Base-by-base conservation (phyloP, 176 grass and related monocot genomes). In the Ampelocalamus luodianensis region DNA sequence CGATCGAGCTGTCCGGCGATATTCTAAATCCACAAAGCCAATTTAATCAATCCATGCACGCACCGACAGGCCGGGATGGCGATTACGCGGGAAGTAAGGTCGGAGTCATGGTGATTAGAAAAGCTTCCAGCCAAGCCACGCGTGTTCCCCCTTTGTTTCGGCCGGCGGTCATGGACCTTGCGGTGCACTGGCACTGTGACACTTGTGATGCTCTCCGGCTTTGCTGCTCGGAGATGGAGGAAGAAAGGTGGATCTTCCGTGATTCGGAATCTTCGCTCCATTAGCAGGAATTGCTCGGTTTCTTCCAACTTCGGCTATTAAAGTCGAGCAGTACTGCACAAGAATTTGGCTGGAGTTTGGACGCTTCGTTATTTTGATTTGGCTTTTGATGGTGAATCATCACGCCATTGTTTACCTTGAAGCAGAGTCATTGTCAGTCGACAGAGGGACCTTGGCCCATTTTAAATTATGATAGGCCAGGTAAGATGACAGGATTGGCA, bases 51-150 rank as follows among this genome's bases (percentile, higher is more conserved):
- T 29, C 36, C 40, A 36, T 58, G 2, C 38, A 65, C 24, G 58
- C 79, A 79, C 88, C 79, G 79, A 86, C 79, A 73, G 45, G 34
- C 37, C 22, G 45, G 44, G 24, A 59, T 40, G 68, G 40, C 58
- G 22, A 67, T 48, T 43, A 82, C 65, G 79, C 40, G 62, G 59
- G 14, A 82, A 82, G 39, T 20, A 75, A 34, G 71, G 54, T 13
- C 78, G 56, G 51, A 10, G 51, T 23, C 56, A 77, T 71, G 78
- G 71, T 5, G 64, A 71, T 61, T 6, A 68, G 63, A 64, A 59
- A 82, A 82, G 63, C 71, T 81, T 67, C 72, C 83, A 54, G 40
- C 45, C 15, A 54, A 64, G 8, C 72, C 88, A 51, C 70, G 42
- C 29, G 72, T 78, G 79, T 59, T 5, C 71, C 54, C 12, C 13